A percentile compares a stretch with the other conserved stretches of the same genome.
Evolutionary conservation across 495 filamentous ascomycete species (phyloP).

Genomic region (Lichenothelia convexa): DNA sequence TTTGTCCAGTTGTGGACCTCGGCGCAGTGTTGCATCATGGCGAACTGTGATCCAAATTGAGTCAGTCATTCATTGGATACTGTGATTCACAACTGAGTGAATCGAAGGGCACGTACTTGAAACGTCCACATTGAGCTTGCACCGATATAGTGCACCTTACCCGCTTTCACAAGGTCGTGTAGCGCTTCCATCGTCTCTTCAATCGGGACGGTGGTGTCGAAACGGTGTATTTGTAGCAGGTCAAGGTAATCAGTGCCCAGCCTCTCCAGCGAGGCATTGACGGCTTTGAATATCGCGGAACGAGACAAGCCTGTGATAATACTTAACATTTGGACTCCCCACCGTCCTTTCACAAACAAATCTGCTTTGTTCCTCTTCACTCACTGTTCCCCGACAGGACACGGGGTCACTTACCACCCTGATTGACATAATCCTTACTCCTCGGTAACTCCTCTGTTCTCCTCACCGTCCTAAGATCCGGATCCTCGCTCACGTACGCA

Average conservation of each 20-base stretch:
- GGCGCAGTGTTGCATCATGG: constrained; percentile 18
- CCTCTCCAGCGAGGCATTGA: constrained; percentile 46
- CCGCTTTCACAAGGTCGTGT: constrained; percentile 20
- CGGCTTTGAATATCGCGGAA: constrained; percentile 42
- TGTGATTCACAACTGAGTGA: no score
- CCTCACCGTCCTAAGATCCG: constrained; percentile 12
- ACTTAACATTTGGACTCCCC: background rate
- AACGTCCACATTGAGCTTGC: constrained; percentile 22
- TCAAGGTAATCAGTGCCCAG: constrained; percentile 52
- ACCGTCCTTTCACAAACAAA: no score
- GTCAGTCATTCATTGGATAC: no score
- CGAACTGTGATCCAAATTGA: constrained; percentile 13
- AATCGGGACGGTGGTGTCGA: constrained; percentile 33
- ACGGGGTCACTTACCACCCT: constrained; percentile 9
- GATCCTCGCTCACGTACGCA: constrained; percentile 20
- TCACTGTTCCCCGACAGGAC: no score
- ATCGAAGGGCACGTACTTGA: constrained; percentile 4
- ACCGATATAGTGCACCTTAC: constrained; percentile 23
- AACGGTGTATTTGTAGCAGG: constrained; percentile 58
- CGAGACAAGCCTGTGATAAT: constrained; percentile 9
- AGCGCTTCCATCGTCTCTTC: constrained; percentile 53
- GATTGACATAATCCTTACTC: constrained; percentile 29
- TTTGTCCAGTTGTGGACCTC: constrained; percentile 26
- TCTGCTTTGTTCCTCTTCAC: no score
- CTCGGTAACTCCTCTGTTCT: constrained; percentile 18